Conservation (phyloP, 768 basidiomycete species). For the Floccularia luteovirens region DNA sequence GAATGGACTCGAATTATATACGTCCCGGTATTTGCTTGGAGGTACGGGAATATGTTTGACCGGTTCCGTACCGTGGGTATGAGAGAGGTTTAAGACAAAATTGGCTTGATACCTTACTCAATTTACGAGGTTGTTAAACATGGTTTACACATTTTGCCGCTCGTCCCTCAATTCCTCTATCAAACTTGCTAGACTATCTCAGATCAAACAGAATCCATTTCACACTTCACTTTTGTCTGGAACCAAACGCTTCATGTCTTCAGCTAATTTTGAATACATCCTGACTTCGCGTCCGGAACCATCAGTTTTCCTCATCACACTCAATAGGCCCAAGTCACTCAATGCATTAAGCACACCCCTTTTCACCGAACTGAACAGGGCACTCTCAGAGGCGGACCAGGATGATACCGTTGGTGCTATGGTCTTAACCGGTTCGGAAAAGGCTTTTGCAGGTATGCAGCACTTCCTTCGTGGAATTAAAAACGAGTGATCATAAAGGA, state of each 20-base stretch:
- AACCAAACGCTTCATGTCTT: conserved; percentile 41
- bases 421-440: conserved; percentile 88
- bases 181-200: too few relatives aligned
- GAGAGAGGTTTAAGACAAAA: too few relatives aligned
- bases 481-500: not conserved
- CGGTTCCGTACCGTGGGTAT: too few relatives aligned
- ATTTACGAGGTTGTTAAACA: too few relatives aligned
- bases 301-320: conserved; percentile 69
- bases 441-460: conserved; percentile 83
- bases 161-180: too few relatives aligned
- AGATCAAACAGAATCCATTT: too few relatives aligned
- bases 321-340: conserved; percentile 85
- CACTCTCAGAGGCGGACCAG: conserved; percentile 59
- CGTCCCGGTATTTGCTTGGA: too few relatives aligned
- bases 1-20: too few relatives aligned
- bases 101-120: too few relatives aligned
- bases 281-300: conserved; percentile 62
- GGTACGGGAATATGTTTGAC: too few relatives aligned
- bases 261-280: conserved; percentile 53
- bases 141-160: too few relatives aligned
- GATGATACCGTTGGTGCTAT: conserved; percentile 75
- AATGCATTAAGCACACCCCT: conserved; percentile 83
- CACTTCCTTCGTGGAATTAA: not conserved
- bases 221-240: not conserved
- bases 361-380: conserved; percentile 75